phyloP scores from a whole-genome alignment of 805 yeast genomes.

The Monosporozyma aerobia region DNA sequence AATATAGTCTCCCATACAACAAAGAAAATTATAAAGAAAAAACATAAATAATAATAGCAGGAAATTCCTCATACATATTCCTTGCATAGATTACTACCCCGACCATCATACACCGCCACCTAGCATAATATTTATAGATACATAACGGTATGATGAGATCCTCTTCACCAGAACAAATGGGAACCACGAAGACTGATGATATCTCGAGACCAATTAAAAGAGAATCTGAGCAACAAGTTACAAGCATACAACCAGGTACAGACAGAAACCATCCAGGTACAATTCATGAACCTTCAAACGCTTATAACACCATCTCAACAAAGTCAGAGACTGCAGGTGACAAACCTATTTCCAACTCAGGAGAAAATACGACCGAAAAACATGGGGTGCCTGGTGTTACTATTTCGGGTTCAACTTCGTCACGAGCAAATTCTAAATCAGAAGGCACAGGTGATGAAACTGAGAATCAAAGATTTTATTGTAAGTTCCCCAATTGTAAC shows the following conservation, averaged over 20 bases:
- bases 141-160: background rate
- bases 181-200: background rate
- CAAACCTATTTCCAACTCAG: background rate
- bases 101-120: background rate
- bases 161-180: background rate
- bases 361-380: background rate
- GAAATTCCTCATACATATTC: background rate
- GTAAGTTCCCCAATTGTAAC: constrained; percentile 43
- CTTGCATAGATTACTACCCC: background rate
- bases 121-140: background rate
- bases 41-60: background rate
- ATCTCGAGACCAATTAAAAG: background rate
- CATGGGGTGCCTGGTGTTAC: background rate
- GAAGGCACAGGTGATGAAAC: background rate
- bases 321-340: background rate
- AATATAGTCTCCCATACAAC: background rate
- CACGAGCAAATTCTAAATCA: background rate
- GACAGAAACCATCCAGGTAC: background rate
- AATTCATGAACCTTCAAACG: background rate
- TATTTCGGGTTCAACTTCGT: background rate
- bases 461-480: constrained; percentile 24
- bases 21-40: background rate
- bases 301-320: background rate
- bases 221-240: background rate
- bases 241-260: background rate